These are phyloP conservation scores for Didymella exigua DNA, from an alignment of 2,329 filamentous ascomycete species.

Conservation along the genomic window DNA sequence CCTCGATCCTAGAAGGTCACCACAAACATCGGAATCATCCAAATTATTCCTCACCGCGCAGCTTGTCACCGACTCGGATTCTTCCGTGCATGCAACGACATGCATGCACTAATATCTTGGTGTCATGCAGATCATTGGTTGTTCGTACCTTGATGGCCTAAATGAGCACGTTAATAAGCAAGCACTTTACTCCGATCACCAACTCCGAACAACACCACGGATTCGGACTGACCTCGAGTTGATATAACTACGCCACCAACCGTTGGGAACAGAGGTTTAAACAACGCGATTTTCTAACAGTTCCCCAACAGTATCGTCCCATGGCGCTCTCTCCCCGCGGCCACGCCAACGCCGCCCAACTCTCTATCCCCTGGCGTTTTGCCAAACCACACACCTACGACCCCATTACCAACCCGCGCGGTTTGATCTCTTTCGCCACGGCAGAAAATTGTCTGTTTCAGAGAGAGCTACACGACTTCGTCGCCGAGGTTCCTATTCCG, in stretches of 20 bases:
- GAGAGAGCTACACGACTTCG: slow-evolving; percentile 41
- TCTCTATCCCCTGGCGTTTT: slow-evolving; percentile 23
- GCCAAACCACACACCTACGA: slow-evolving; percentile 43
- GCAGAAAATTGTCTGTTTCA: slow-evolving; percentile 62
- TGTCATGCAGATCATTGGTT: background rate
- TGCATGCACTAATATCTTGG: background rate
- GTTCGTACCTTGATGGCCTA: slow-evolving; percentile 1
- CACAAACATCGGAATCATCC: slow-evolving; percentile 10
- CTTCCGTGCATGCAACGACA: background rate
- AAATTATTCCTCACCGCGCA: background rate
- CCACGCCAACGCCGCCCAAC: slow-evolving; percentile 14
- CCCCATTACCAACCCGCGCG: slow-evolving; percentile 49
- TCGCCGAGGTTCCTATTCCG: background rate
- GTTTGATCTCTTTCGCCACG: slow-evolving; percentile 58
- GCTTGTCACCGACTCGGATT: background rate
- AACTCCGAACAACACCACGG: background rate
- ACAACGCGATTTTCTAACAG: too few species aligned
- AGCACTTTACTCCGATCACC: background rate
- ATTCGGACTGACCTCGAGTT: background rate
- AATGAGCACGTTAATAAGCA: slow-evolving; percentile 16
- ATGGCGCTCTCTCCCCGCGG: slow-evolving; percentile 19
- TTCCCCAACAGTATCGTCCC: background rate
- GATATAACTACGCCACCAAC: too few species aligned
- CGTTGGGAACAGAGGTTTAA: too few species aligned
- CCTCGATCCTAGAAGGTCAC: background rate